A percentile compares a stretch with the other conserved stretches of the same genome.
Conservation (phyloP, 2,329 filamentous ascomycete species). For the Fusarium oxysporum region DNA sequence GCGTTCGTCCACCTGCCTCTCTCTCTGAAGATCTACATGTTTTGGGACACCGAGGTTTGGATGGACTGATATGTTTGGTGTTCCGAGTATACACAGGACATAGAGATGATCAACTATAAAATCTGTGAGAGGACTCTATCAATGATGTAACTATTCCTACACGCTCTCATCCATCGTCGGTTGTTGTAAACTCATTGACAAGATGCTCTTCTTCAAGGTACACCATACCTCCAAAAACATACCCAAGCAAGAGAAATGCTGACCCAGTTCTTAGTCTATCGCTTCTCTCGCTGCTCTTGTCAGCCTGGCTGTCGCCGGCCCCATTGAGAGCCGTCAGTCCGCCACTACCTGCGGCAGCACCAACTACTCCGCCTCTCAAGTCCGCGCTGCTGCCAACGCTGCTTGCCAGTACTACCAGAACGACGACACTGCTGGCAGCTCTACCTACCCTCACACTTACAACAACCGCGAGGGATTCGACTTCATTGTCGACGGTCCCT, state of each 20-base stretch:
- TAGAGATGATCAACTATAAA: constrained; percentile 1
- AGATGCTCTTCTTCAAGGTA: constrained; percentile 42
- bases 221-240: rapidly evolving
- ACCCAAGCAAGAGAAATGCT: rapidly evolving
- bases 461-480: constrained; percentile 54
- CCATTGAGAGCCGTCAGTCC: constrained; percentile 41
- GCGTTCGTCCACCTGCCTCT: constrained; percentile 27
- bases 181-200: constrained; percentile 4
- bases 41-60: constrained; percentile 11
- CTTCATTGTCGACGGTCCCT: constrained; percentile 50
- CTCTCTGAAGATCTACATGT: not conserved
- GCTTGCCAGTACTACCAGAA: constrained; percentile 44
- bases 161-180: not conserved
- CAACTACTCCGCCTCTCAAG: constrained; percentile 44
- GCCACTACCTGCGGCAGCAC: constrained; percentile 48
- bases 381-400: constrained; percentile 45
- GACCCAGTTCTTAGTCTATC: constrained; percentile 25
- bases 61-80: not conserved
- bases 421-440: constrained; percentile 44
- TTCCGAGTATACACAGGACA: not conserved
- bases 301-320: constrained; percentile 45
- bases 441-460: constrained; percentile 54
- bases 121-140: not conserved
- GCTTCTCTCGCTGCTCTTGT: constrained; percentile 45
- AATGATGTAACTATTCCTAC: not conserved